Evolutionary conservation across 2,329 filamentous ascomycete species (phyloP).

Genomic region (Fusarium ambrosium): DNA sequence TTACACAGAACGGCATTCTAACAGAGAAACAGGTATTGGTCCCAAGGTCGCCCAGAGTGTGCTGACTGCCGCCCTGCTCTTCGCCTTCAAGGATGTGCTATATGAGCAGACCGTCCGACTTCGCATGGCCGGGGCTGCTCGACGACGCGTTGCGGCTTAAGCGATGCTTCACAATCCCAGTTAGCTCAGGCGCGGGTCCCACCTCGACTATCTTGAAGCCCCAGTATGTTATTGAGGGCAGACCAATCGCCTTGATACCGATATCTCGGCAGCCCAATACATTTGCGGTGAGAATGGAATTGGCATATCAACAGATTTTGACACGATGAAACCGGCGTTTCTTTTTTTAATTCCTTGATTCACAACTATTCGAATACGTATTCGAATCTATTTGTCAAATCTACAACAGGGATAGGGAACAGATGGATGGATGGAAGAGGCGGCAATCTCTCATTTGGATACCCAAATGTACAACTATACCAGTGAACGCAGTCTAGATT

Average conservation of each 20-base stretch:
- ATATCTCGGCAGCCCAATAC: constrained; percentile 22
- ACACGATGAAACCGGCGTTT: constrained; percentile 31
- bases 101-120: constrained; percentile 85
- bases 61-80: constrained; percentile 93
- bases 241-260: constrained; percentile 17
- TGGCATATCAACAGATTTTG: constrained; percentile 19
- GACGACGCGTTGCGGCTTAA: constrained; percentile 55
- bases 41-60: constrained; percentile 98
- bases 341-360: constrained; percentile 18
- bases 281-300: constrained; percentile 32
- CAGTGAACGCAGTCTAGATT: constrained; percentile 37
- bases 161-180: background rate
- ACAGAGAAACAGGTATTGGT: constrained; percentile 77
- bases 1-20: background rate
- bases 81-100: constrained; percentile 97
- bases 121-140: constrained; percentile 60
- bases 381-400: constrained; percentile 16
- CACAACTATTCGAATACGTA: background rate
- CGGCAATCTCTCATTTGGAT: constrained; percentile 43
- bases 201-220: constrained; percentile 18
- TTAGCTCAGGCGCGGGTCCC: constrained; percentile 13
- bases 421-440: constrained; percentile 14
- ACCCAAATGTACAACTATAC: constrained; percentile 42
- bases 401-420: constrained; percentile 10
- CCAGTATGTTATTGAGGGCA: constrained; percentile 1